A percentile compares a stretch with the other conserved stretches of the same genome.
These are phyloP conservation scores for Patellaria atrata DNA, from an alignment of 495 filamentous ascomycete species.

Conservation along the genomic window DNA sequence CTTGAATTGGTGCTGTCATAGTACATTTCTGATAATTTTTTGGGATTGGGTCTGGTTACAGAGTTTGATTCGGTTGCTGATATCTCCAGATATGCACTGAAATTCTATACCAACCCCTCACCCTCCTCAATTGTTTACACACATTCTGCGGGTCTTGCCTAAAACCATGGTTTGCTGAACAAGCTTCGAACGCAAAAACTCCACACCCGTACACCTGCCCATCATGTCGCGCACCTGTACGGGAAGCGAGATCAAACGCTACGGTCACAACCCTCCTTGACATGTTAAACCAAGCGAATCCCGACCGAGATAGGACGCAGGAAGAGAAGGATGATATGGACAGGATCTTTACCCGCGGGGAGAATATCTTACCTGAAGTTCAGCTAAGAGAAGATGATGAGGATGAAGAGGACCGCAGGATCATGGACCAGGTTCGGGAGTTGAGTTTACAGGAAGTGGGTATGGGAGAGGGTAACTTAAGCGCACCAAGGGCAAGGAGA, in stretches of 20 bases:
- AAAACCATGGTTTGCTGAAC: constrained; percentile 77
- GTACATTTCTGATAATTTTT: constrained; percentile 2
- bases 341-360: constrained; percentile 58
- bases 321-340: constrained; percentile 60
- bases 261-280: constrained; percentile 71
- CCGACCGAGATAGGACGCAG: constrained; percentile 46
- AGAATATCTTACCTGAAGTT: constrained; percentile 53
- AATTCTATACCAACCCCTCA: constrained; percentile 86
- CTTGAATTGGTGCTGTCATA: neutral
- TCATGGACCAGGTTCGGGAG: constrained; percentile 56
- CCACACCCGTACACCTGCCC: constrained; percentile 68
- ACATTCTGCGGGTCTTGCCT: constrained; percentile 91
- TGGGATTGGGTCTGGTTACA: constrained; percentile 6
- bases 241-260: constrained; percentile 71
- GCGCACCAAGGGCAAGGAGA: constrained; percentile 30
- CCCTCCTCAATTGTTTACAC: constrained; percentile 92
- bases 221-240: constrained; percentile 73
- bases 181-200: constrained; percentile 41
- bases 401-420: constrained; percentile 50
- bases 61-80: constrained; percentile 14
- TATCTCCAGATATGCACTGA: constrained; percentile 89
- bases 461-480: constrained; percentile 20
- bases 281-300: constrained; percentile 61
- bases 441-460: constrained; percentile 57
- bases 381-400: constrained; percentile 32